phyloP scores from a whole-genome alignment of 768 basidiomycete genomes.

The Coprinopsis sp. region DNA sequence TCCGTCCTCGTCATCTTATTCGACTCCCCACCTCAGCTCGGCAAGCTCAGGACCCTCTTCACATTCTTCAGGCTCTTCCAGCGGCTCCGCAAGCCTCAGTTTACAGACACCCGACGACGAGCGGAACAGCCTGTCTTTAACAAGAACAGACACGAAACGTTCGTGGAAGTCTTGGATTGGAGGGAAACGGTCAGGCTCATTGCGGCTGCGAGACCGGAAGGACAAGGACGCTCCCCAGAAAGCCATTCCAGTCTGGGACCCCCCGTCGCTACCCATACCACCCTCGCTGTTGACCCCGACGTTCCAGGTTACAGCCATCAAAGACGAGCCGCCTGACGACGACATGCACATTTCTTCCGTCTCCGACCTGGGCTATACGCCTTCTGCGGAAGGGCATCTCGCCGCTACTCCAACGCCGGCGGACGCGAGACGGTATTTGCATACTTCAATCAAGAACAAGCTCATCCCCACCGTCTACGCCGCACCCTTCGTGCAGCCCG shows the following conservation, averaged over 20 bases:
- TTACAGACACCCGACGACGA: conserved; percentile 63
- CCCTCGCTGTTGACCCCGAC: conserved; percentile 13
- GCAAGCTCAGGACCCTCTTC: conserved; percentile 30
- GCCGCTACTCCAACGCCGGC: conserved; percentile 21
- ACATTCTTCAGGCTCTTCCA: conserved; percentile 58
- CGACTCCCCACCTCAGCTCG: conserved; percentile 29
- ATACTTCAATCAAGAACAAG: conserved; percentile 41
- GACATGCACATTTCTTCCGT: conserved; percentile 10
- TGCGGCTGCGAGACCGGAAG: conserved; percentile 12
- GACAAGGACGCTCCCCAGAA: conserved; percentile 8
- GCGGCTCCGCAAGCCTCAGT: conserved; percentile 49
- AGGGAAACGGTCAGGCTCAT: conserved; percentile 24
- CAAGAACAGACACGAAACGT: conserved; percentile 34
- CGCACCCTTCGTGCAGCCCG: conserved; percentile 41
- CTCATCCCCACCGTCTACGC: conserved; percentile 35
- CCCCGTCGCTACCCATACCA: conserved; percentile 11
- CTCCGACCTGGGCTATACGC: conserved; percentile 19
- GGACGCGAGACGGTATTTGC: conserved; percentile 35
- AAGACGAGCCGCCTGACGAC: conserved; percentile 5
- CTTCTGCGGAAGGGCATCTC: conserved; percentile 3
- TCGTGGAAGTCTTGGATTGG: conserved; percentile 58
- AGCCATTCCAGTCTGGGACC: conserved; percentile 29
- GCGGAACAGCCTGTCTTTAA: conserved; percentile 23
- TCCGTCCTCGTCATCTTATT: conserved; percentile 18
- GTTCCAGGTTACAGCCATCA: neutral